Evolutionary conservation across 192 early-diverging fungal species (phyloP), one percentile per base, ranked within the genome.

Genomic region (Gaertneriomyces sp.): DNA sequence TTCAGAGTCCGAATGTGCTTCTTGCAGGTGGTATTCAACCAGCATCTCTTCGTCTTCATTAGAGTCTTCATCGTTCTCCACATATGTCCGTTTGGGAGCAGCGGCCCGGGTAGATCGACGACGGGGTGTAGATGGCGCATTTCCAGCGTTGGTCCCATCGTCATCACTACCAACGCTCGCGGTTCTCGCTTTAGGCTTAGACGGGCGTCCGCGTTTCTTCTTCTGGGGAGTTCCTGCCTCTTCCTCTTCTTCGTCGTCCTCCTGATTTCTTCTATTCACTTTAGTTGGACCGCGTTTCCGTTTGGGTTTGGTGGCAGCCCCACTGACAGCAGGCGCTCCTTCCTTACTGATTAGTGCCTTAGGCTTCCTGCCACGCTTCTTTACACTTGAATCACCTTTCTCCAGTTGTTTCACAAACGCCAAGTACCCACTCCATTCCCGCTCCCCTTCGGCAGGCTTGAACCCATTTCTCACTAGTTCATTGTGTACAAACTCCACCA

Each of bases 361-460:
- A 4, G 61, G 51, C 47, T 66, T 72, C 16, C 71, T 51, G 25
- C 68, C 51, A 5, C 46, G 42, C 25, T 47, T 47, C 53, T 66
- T 47, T 3, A 68, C 45, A 10, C 61, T 71, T 14, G 77, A 53
- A 50, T 79, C 73, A 10, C 70, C 77, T 20, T 79, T 75, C 57
- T 79, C 62, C 19, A 79, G 44, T 5, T 69, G 61, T 51, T 65
- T 69, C 4, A 69, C 63, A 66, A 79, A 79, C 9, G 47, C 40
- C 66, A 61, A 79, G 63, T 75, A 79, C 6, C 64, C 61, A 4
- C 42, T 12, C 77, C 77, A 79, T 19, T 75, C 63, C 12, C 7
- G 53, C 6, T 69, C 70, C 47, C 58, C 54, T 38, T 79, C 77
- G 20, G 38, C 61, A 1, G 77, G 77, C 51, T 73, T 75, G 58